These are phyloP conservation scores for Calocybe indica DNA, from an alignment of 768 basidiomycete genomes.

Conservation along the genomic window DNA sequence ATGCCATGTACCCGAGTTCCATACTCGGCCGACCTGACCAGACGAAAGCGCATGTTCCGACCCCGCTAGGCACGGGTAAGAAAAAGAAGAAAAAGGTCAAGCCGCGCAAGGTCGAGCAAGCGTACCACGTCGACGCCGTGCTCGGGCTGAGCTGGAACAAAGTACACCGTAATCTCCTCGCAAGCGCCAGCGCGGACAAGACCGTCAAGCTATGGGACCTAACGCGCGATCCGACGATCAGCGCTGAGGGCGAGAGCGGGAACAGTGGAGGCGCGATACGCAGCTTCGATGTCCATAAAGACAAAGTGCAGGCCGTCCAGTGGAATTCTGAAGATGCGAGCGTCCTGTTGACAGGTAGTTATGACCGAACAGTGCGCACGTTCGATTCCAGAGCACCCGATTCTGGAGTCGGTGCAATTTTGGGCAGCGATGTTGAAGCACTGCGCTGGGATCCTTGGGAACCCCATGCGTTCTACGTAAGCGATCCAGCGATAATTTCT, in stretches of 20 bases:
- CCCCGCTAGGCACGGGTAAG: conserved; percentile 86
- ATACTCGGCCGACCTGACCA: conserved; percentile 88
- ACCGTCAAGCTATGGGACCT: conserved; percentile 99
- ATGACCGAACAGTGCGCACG: conserved; percentile 90
- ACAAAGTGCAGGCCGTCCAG: conserved; percentile 94
- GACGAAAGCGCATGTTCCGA: conserved; percentile 72
- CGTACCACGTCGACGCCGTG: conserved; percentile 90
- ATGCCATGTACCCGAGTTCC: conserved; percentile 89
- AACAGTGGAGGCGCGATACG: conserved; percentile 65
- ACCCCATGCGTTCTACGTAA: conserved; percentile 75
- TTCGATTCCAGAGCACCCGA: conserved; percentile 88
- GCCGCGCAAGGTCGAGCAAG: conserved; percentile 50
- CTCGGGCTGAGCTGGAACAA: conserved; percentile 93
- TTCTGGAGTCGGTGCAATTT: conserved; percentile 73
- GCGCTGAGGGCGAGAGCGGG: conserved; percentile 26
- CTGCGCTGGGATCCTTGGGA: conserved; percentile 97
- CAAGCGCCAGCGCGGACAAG: conserved; percentile 88
- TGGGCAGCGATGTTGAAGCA: conserved; percentile 92
- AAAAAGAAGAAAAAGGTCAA: conserved; percentile 91
- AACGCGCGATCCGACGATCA: conserved; percentile 52
- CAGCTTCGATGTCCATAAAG: conserved; percentile 81
- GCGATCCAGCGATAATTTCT: conserved; percentile 19
- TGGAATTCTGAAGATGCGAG: conserved; percentile 91
- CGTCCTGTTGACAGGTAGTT: conserved; percentile 88
- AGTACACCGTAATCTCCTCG: conserved; percentile 81